Conservation (phyloP, 2,329 filamentous ascomycete species). For the Aaosphaeria pasadenensis region DNA sequence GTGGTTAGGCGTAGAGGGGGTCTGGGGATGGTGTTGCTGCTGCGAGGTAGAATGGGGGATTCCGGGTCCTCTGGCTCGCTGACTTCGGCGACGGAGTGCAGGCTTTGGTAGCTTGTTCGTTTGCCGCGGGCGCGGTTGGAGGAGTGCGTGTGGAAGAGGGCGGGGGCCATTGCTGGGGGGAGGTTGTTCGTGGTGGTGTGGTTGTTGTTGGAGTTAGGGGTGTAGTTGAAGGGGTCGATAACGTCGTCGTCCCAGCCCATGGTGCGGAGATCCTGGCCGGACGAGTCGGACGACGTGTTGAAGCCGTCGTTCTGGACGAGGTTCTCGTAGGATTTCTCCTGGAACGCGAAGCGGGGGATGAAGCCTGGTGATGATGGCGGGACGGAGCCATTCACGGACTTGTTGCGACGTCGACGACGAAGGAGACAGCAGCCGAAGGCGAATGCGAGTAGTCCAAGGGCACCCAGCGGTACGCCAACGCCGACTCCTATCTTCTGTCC, state of each 20-base stretch:
- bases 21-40: neutral
- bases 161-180: slow-evolving; percentile 19
- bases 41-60: slow-evolving; percentile 18
- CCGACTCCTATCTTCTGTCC: slow-evolving; percentile 32
- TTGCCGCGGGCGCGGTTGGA: slow-evolving; percentile 31
- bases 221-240: slow-evolving; percentile 4
- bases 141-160: slow-evolving; percentile 29
- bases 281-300: neutral
- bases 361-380: slow-evolving; percentile 35
- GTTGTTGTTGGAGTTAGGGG: neutral
- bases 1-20: neutral
- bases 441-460: slow-evolving; percentile 49
- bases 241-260: slow-evolving; percentile 30
- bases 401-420: slow-evolving; percentile 19
- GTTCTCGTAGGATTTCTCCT: slow-evolving; percentile 15
- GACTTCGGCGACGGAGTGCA: slow-evolving; percentile 32
- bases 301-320: neutral
- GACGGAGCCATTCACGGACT: slow-evolving; percentile 20
- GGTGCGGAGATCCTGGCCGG: slow-evolving; percentile 7
- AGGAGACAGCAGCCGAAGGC: slow-evolving; percentile 24
- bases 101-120: slow-evolving; percentile 27
- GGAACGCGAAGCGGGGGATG: slow-evolving; percentile 34
- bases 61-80: slow-evolving; percentile 28
- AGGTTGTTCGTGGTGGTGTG: slow-evolving; percentile 5
- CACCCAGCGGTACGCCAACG: slow-evolving; percentile 52